Percentiles rank a stretch among this genome's conserved stretches.
phyloP scores from a whole-genome alignment of 2,329 filamentous ascomycete genomes.

The Thelonectria blattea region DNA sequence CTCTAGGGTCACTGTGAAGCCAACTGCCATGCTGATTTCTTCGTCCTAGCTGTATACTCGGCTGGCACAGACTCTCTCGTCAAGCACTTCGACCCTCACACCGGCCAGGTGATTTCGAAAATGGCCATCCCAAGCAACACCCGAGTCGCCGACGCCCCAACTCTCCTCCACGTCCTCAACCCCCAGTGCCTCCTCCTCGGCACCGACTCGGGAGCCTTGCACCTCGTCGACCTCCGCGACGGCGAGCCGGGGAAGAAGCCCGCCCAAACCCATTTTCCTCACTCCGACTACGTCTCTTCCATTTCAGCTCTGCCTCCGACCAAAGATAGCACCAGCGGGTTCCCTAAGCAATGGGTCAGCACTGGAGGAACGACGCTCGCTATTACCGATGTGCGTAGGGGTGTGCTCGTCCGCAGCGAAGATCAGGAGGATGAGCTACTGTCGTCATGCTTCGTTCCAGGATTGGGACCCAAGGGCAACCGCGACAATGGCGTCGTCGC shows the following conservation, averaged over 20 bases:
- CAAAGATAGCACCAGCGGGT: constrained; percentile 82
- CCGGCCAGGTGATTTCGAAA: constrained; percentile 78
- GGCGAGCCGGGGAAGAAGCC: constrained; percentile 66
- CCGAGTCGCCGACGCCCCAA: constrained; percentile 71
- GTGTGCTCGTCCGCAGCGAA: constrained; percentile 86
- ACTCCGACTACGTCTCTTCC: constrained; percentile 91
- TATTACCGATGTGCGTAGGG: constrained; percentile 85
- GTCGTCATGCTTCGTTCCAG: constrained; percentile 79
- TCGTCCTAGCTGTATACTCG: constrained; percentile 63
- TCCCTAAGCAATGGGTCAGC: constrained; percentile 92
- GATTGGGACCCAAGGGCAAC: constrained; percentile 70
- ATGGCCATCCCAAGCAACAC: constrained; percentile 71
- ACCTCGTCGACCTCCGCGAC: constrained; percentile 84
- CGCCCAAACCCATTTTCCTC: constrained; percentile 81
- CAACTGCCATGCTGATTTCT: constrained; percentile 11
- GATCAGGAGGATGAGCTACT: constrained; percentile 94
- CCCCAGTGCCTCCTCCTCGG: constrained; percentile 87
- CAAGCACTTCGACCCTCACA: constrained; percentile 62
- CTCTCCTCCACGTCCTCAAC: constrained; percentile 81
- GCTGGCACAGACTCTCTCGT: constrained; percentile 66
- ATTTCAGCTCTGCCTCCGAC: constrained; percentile 83
- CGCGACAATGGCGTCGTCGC: constrained; percentile 77
- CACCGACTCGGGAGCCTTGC: constrained; percentile 87
- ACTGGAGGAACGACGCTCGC: constrained; percentile 91
- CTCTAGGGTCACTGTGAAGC: too few relatives aligned